A percentile compares a stretch with the other conserved stretches of the same genome.
Evolutionary conservation across 768 basidiomycete species (phyloP).

Genomic region (Podaxis pistillaris): DNA sequence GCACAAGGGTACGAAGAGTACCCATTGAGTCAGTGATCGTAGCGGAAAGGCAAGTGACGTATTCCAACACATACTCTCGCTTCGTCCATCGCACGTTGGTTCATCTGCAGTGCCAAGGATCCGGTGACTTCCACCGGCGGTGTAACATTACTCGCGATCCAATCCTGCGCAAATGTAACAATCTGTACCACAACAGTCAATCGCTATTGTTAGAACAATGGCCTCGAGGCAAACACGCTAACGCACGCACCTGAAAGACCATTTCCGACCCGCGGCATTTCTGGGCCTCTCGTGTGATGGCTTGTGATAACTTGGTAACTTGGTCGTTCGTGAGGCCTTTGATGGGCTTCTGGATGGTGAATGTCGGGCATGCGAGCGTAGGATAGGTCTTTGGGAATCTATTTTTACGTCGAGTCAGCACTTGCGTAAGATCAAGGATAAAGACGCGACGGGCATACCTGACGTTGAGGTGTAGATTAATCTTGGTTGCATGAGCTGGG

Average conservation of each 20-base stretch:
- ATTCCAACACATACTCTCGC: slow-evolving; percentile 46
- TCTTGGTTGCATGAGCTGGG: slow-evolving; percentile 49
- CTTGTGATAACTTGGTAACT: slow-evolving; percentile 52
- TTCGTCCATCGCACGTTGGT: slow-evolving; percentile 65
- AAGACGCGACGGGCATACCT: slow-evolving; percentile 45
- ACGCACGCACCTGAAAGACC: slow-evolving; percentile 67
- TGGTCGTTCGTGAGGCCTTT: slow-evolving; percentile 59
- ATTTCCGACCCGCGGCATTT: slow-evolving; percentile 67
- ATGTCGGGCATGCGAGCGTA: slow-evolving; percentile 62
- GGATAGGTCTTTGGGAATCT: slow-evolving; percentile 87
- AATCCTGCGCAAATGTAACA: slow-evolving; percentile 66
- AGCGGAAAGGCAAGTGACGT: background rate
- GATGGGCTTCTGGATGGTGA: slow-evolving; percentile 65
- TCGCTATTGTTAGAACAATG: background rate
- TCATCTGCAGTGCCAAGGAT: slow-evolving; percentile 81
- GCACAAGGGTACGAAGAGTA: background rate
- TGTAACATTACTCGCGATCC: slow-evolving; percentile 57
- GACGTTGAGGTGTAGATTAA: slow-evolving; percentile 66
- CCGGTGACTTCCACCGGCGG: slow-evolving; percentile 57
- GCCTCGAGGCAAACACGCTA: background rate
- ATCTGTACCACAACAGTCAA: slow-evolving; percentile 41
- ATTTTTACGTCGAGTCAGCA: slow-evolving; percentile 7
- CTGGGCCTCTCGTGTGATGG: slow-evolving; percentile 66
- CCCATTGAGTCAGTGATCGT: background rate
- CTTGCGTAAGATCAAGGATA: background rate